Evolutionary conservation across 2,329 filamentous ascomycete species (phyloP).

Genomic region (Talaromyces sp.): DNA sequence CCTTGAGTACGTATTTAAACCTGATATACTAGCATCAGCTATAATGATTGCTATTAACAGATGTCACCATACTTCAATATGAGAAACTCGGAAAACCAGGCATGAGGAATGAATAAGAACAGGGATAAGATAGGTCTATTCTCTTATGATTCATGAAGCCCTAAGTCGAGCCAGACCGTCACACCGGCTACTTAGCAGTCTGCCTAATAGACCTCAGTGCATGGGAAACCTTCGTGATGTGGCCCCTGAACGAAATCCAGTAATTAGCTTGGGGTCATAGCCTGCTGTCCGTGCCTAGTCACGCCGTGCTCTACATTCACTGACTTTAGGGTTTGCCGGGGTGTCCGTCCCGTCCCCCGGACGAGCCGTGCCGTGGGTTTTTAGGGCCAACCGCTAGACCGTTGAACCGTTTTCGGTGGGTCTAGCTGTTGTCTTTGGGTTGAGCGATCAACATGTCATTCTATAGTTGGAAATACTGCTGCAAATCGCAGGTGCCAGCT

Average conservation of each 20-base stretch:
- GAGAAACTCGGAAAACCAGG: too few species aligned
- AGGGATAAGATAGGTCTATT: too few species aligned
- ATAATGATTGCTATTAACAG: neutral
- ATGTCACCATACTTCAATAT: neutral
- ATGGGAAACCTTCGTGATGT: neutral
- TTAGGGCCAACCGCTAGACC: neutral
- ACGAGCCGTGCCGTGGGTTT: neutral
- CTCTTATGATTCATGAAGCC: neutral
- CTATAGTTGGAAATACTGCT: neutral
- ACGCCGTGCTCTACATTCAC: neutral
- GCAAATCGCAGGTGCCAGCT: neutral
- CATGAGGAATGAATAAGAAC: too few species aligned
- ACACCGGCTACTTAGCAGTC: neutral
- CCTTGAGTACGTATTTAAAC: neutral
- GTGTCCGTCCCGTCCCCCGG: neutral
- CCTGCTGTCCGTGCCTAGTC: neutral
- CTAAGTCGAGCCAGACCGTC: neutral
- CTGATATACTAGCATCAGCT: neutral
- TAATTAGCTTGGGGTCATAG: neutral
- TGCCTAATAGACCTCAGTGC: neutral
- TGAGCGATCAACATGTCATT: neutral
- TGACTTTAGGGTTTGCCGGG: neutral
- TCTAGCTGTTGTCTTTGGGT: neutral
- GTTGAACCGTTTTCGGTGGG: neutral
- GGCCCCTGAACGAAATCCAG: neutral